These are phyloP conservation scores for Epichloe sp. DNA, from an alignment of 2,329 filamentous ascomycete species.

Conservation along the genomic window DNA sequence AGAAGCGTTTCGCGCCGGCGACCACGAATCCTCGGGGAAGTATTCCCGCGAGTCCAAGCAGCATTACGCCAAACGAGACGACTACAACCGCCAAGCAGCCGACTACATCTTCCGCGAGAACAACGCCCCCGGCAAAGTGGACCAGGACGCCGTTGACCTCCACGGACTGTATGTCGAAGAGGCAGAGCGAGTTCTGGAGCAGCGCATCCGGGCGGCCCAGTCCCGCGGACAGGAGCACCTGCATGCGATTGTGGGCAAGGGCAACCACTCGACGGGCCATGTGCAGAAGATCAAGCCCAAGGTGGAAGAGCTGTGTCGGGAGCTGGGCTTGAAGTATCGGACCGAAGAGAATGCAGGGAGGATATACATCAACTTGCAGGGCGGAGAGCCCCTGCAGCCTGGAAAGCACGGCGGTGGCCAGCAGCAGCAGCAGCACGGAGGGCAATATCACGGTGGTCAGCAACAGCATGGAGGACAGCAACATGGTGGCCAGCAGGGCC, in stretches of 20 bases:
- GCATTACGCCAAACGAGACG: constrained; percentile 73
- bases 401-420: constrained; percentile 16
- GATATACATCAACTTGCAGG: constrained; percentile 77
- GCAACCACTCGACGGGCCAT: constrained; percentile 70
- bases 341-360: constrained; percentile 84
- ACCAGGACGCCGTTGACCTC: constrained; percentile 76
- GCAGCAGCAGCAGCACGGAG: constrained; percentile 15
- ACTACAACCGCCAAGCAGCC: constrained; percentile 81
- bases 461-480: constrained; percentile 17
- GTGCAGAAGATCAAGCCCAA: constrained; percentile 93
- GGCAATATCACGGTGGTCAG: constrained; percentile 28
- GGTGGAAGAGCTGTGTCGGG: constrained; percentile 73
- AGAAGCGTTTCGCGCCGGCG: constrained; percentile 70
- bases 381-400: constrained; percentile 46
- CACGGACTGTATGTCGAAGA: constrained; percentile 94
- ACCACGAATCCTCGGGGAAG: constrained; percentile 71
- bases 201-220: constrained; percentile 69
- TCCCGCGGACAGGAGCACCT: constrained; percentile 65
- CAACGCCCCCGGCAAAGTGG: constrained; percentile 64
- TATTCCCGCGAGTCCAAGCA: constrained; percentile 75
- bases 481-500: constrained; percentile 26
- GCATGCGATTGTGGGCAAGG: constrained; percentile 92
- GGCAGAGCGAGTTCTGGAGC: constrained; percentile 79
- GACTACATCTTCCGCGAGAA: constrained; percentile 95
- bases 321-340: constrained; percentile 68